Evolutionary conservation across 345 rosid species (phyloP).

Genomic region (Arabis hirsuta): DNA sequence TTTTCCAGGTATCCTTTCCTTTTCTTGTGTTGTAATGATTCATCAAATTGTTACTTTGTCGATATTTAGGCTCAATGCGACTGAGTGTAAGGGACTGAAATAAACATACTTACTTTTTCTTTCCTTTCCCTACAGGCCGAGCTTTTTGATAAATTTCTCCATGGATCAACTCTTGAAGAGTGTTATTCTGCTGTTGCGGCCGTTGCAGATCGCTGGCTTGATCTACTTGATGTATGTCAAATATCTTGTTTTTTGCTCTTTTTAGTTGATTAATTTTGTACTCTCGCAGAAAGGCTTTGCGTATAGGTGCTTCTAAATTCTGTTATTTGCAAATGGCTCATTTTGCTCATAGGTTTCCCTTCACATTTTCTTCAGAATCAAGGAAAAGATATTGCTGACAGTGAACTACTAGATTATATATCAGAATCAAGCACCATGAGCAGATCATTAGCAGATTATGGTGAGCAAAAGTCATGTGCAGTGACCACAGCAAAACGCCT

Average conservation of each 20-base stretch:
- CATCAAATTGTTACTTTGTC: conserved; percentile 27
- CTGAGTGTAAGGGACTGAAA: conserved; percentile 15
- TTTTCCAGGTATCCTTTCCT: conserved; percentile 73
- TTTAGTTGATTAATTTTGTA: background rate
- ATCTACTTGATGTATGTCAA: conserved; percentile 84
- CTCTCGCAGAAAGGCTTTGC: conserved; percentile 18
- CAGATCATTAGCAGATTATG: conserved; percentile 95
- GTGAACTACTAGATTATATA: conserved; percentile 93
- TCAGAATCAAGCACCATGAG: conserved; percentile 99
- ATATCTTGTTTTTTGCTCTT: conserved; percentile 9
- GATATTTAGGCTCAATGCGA: conserved; percentile 15
- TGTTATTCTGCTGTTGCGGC: conserved; percentile 94
- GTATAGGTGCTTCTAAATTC: conserved; percentile 24
- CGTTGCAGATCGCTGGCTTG: conserved; percentile 98
- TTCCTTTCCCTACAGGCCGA: conserved; percentile 66
- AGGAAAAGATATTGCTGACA: conserved; percentile 88
- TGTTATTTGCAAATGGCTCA: conserved; percentile 9
- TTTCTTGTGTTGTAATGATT: conserved; percentile 29
- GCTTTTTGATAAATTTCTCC: conserved; percentile 93
- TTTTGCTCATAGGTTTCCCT: conserved; percentile 26
- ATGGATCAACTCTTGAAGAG: conserved; percentile 86
- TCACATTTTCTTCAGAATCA: conserved; percentile 64
- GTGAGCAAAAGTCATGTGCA: conserved; percentile 95
- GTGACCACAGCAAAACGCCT: conserved; percentile 97
- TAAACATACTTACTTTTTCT: conserved; percentile 3